phyloP scores from a whole-genome alignment of 306 rosid species.

The Rosa multiflora region DNA sequence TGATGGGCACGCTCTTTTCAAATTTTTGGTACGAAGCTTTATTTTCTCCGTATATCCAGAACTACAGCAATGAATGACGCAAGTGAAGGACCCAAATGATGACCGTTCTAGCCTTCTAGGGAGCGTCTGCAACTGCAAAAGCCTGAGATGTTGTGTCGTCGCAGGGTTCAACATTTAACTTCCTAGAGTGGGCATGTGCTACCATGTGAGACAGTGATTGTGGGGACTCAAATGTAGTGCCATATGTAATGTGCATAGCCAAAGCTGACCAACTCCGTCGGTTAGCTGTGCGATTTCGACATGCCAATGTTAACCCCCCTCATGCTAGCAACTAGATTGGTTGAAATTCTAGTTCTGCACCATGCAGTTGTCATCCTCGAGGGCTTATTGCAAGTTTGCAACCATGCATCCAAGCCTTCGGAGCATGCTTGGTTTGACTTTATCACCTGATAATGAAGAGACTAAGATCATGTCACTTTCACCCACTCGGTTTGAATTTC shows the following conservation, averaged over 20 bases:
- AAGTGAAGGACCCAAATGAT: not conserved
- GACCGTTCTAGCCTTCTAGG: no score
- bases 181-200: slow-evolving; percentile 4
- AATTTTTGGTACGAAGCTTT: not conserved
- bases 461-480: not conserved
- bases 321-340: not conserved
- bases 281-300: not conserved
- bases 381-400: not conserved
- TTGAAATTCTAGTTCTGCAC: not conserved
- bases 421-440: not conserved
- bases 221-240: not conserved
- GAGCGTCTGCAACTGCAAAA: not conserved
- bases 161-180: not conserved
- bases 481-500: not conserved
- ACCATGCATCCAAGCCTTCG: not conserved
- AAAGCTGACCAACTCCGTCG: not conserved
- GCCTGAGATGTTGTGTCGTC: slow-evolving; percentile 9
- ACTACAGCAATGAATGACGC: not conserved
- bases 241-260: slow-evolving; percentile 5
- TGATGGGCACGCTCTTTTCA: not conserved
- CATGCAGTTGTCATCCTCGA: not conserved
- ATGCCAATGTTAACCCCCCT: slow-evolving; percentile 7
- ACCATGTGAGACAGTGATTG: slow-evolving; percentile 7
- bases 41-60: not conserved
- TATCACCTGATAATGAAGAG: not conserved